phyloP scores from a whole-genome alignment of 352 stramenopile species.

The Globisporangium sylvaticum region DNA sequence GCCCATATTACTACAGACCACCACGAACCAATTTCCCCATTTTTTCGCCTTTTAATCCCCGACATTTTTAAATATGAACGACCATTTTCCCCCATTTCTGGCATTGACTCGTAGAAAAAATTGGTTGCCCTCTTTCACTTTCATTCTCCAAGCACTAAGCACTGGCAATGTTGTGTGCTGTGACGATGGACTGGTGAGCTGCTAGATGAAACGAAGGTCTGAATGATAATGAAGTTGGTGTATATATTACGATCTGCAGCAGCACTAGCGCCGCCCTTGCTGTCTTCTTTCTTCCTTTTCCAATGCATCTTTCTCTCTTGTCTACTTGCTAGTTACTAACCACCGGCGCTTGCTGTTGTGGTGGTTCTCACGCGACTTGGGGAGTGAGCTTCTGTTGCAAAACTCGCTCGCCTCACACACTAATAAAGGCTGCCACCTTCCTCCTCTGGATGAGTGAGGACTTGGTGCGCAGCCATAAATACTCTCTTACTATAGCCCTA shows the following conservation, averaged over 20 bases:
- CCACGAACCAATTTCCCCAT: background rate
- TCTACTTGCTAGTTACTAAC: background rate
- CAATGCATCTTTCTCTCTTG: background rate
- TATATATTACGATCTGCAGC: slow-evolving; percentile 7
- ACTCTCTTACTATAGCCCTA: background rate
- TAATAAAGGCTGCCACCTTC: background rate
- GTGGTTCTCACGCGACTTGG: slow-evolving; percentile 1
- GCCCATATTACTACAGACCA: slow-evolving; percentile 4
- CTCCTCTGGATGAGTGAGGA: background rate
- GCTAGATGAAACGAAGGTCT: background rate
- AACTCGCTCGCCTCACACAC: background rate
- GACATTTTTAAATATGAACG: background rate
- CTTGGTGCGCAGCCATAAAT: slow-evolving; percentile 9
- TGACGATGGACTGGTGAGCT: too few species aligned
- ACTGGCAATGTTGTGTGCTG: too few species aligned
- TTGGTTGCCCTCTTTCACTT: background rate
- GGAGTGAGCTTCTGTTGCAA: background rate
- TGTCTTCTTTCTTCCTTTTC: background rate
- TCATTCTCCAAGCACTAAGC: background rate
- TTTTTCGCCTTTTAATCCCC: background rate
- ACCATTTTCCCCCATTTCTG: background rate
- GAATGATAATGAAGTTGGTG: slow-evolving; percentile 2
- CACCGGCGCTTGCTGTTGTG: background rate
- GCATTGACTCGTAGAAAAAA: background rate
- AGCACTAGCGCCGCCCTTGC: background rate